Conservation (phyloP, 768 basidiomycete species). For the Kwoniella botswanensis region DNA sequence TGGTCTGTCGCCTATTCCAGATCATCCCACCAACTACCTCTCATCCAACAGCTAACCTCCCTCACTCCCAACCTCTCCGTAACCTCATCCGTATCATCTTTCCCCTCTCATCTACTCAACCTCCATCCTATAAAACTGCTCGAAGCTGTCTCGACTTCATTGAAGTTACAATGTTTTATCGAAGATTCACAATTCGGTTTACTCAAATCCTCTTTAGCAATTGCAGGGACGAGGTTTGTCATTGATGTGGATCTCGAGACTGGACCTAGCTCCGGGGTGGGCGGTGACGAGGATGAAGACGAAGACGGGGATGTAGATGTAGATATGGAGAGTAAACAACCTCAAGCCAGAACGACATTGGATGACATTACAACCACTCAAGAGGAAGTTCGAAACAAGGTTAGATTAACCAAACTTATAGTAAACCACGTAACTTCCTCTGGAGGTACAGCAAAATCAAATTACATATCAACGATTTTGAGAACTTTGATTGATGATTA, state of each 20-base stretch:
- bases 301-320: slow-evolving; percentile 12
- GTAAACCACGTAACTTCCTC: slow-evolving; percentile 37
- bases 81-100: slow-evolving; percentile 1
- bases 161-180: slow-evolving; percentile 44
- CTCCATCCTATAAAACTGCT: slow-evolving; percentile 37
- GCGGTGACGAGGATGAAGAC: slow-evolving; percentile 31
- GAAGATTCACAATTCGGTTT: slow-evolving; percentile 54
- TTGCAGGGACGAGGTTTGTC: slow-evolving; percentile 46
- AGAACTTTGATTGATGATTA: slow-evolving; percentile 28
- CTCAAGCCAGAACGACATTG: background rate
- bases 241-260: slow-evolving; percentile 50
- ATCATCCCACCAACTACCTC: background rate
- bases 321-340: slow-evolving; percentile 5
- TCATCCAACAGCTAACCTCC: slow-evolving; percentile 4
- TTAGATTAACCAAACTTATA: slow-evolving; percentile 37
- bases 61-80: background rate
- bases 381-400: slow-evolving; percentile 26
- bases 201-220: slow-evolving; percentile 42
- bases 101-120: slow-evolving; percentile 25
- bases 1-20: background rate
- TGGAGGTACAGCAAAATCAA: slow-evolving; percentile 33
- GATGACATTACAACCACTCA: background rate
- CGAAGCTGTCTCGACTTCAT: slow-evolving; percentile 26
- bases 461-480: slow-evolving; percentile 30
- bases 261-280: slow-evolving; percentile 28